These are phyloP conservation scores for Puccinia polysora DNA, from an alignment of 1,284 basidiomycete species.

Conservation along the genomic window DNA sequence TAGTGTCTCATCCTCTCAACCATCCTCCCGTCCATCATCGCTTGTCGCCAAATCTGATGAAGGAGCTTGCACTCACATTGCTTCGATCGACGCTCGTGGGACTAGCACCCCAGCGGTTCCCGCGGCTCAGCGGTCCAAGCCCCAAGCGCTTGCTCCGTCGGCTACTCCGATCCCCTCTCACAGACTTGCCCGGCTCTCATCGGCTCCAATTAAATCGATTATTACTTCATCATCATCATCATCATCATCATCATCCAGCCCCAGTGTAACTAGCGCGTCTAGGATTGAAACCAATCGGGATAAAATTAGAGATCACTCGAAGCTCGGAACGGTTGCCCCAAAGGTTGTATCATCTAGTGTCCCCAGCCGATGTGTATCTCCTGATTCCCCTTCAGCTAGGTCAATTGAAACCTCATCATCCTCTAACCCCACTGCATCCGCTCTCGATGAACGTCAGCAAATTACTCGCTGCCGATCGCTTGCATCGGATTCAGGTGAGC, in stretches of 20 bases:
- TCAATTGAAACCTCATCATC: background rate
- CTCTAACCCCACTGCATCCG: background rate
- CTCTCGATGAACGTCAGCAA: background rate
- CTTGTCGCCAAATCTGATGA: background rate
- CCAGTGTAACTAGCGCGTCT: too few species aligned
- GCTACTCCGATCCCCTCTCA: background rate
- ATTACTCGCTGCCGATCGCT: background rate
- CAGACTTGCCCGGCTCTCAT: background rate
- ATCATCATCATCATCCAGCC: too few species aligned
- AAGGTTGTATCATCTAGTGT: too few species aligned
- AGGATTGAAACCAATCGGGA: too few species aligned
- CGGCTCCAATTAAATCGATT: background rate
- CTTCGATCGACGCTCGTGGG: background rate
- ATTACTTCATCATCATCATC: background rate
- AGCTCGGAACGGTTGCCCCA: too few species aligned
- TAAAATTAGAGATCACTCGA: too few species aligned
- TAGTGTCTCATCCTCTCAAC: background rate
- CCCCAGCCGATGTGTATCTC: too few species aligned
- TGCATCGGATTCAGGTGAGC: conserved; percentile 17
- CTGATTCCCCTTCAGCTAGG: background rate
- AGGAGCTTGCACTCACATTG: background rate
- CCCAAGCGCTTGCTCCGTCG: background rate
- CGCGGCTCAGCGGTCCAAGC: background rate
- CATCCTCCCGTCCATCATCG: background rate
- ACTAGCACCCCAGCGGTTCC: background rate